A percentile compares a stretch with the other conserved stretches of the same genome.
phyloP scores from a whole-genome alignment of 345 rosid genomes.

The Lepidium aucheri region DNA sequence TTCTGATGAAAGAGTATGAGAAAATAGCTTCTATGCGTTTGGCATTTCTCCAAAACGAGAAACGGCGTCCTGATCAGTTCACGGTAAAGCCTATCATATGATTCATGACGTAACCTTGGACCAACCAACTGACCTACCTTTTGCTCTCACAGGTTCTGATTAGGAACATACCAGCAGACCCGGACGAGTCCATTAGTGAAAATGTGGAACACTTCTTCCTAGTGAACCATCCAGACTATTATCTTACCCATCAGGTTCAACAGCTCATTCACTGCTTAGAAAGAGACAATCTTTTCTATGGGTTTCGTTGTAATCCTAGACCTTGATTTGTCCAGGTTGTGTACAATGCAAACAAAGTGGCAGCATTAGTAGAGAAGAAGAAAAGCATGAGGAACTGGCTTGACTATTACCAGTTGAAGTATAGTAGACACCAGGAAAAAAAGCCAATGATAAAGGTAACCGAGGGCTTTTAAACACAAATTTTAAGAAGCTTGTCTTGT shows the following conservation, averaged over 20 bases:
- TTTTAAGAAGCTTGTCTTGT: conserved; percentile 2
- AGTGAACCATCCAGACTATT: conserved; percentile 78
- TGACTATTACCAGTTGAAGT: conserved; percentile 67
- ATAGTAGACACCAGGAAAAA: conserved; percentile 37
- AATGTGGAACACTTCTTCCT: conserved; percentile 75
- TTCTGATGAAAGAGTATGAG: conserved; percentile 74
- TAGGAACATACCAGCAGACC: conserved; percentile 74
- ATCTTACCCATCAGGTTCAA: conserved; percentile 62
- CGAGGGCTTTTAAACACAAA: background rate
- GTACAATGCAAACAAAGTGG: conserved; percentile 74
- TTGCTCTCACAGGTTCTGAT: conserved; percentile 55
- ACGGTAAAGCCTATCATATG: conserved; percentile 41
- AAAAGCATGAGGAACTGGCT: conserved; percentile 71
- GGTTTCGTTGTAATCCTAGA: background rate
- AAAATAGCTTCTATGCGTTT: conserved; percentile 68
- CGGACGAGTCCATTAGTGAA: conserved; percentile 75
- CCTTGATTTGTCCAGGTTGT: conserved; percentile 47
- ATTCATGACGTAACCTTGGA: background rate
- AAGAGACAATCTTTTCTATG: background rate
- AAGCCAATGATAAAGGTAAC: conserved; percentile 62
- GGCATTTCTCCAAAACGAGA: conserved; percentile 68
- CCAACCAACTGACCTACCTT: background rate
- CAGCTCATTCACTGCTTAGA: background rate
- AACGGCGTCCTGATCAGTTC: conserved; percentile 82
- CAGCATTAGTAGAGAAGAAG: conserved; percentile 64